Percentiles rank a stretch among this genome's conserved stretches.
phyloP scores from a whole-genome alignment of 225 moss, liverwort and hornwort species.

The Neckera pumila region DNA sequence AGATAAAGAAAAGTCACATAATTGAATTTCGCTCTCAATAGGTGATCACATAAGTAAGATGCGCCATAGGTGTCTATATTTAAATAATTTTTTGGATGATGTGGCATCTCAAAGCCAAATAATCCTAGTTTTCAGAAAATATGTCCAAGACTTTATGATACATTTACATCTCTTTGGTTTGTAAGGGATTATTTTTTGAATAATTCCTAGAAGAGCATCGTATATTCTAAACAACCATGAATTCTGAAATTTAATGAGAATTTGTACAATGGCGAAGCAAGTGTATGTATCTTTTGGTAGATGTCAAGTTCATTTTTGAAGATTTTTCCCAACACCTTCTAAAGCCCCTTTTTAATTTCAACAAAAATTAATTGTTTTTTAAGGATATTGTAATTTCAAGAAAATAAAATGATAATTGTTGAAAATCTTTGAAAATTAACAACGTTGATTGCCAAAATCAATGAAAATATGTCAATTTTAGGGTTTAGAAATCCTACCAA shows the following conservation, averaged over 20 bases:
- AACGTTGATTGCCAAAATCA: too few relatives aligned
- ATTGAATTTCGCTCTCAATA: not conserved
- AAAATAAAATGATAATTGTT: too few relatives aligned
- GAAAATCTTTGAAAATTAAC: too few relatives aligned
- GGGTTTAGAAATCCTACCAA: too few relatives aligned
- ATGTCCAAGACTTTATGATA: not conserved
- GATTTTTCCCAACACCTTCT: fast-evolving
- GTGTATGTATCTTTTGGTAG: not conserved
- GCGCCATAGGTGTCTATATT: fast-evolving
- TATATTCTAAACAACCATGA: not conserved
- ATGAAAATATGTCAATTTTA: too few relatives aligned
- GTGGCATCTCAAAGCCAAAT: not conserved
- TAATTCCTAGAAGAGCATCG: not conserved
- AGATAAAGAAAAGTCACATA: not conserved
- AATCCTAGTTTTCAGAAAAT: not conserved
- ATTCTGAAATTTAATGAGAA: not conserved
- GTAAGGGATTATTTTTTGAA: not conserved
- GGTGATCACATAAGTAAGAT: not conserved
- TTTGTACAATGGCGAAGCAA: not conserved
- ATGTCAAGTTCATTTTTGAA: fast-evolving
- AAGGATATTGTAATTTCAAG: too few relatives aligned
- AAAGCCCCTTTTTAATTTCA: too few relatives aligned
- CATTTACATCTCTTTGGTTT: not conserved
- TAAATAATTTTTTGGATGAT: not conserved
- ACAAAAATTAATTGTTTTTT: too few relatives aligned